Base-by-base conservation (phyloP, 2,329 filamentous ascomycete genomes). In the Diaporthe sp. region DNA sequence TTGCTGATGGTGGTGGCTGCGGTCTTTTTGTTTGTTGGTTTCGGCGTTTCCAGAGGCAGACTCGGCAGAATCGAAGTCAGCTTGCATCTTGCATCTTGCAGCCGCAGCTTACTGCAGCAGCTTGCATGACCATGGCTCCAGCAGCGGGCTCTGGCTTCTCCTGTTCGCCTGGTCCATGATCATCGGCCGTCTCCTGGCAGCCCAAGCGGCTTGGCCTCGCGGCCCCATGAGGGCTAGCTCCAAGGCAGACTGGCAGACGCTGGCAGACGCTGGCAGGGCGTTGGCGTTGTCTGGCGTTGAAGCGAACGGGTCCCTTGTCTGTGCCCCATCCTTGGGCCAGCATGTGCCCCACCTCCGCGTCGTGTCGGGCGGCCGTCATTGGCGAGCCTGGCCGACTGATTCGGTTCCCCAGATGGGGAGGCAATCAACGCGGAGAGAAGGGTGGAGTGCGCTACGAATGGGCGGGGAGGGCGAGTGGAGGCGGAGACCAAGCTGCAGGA, bases 261-360 rank as follows among this genome's bases (percentile, higher is more conserved):
- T 34, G 31, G 31, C 31, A 34, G 31, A 34, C 8, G 34, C 34
- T 34, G 34, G 61, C 44, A 39, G 9, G n/a, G 60, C 60, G 61
- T 34, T 34, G 25, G 60, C 42, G 9, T 31, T 46, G 8, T 53
- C 22, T 55, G 65, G 65, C 65, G 46, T 55, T 39, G 65, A 34
- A 39, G 65, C 65, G 65, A 70, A 55, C 65, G 34, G 34, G 49
- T 55, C 65, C 65, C 65, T 55, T 55, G 65, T 70, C 65, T 53
- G 65, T 55, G 65, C 46, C 62, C 62, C 62, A 68, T 68, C 46
- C 4, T 51, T 60, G 57, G 60, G 60, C 17, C 28, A 39, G 44
- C 46, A 53, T 68, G 62, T 67, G 62, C 65, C 65, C 65, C 65
- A 70, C 65, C 65, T 70, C 65, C 65, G 65, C 65, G 49, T 31